Evolutionary conservation across 2,329 filamentous ascomycete species (phyloP), one percentile per base, ranked within the genome.

Genomic region (Madurella fahalii): DNA sequence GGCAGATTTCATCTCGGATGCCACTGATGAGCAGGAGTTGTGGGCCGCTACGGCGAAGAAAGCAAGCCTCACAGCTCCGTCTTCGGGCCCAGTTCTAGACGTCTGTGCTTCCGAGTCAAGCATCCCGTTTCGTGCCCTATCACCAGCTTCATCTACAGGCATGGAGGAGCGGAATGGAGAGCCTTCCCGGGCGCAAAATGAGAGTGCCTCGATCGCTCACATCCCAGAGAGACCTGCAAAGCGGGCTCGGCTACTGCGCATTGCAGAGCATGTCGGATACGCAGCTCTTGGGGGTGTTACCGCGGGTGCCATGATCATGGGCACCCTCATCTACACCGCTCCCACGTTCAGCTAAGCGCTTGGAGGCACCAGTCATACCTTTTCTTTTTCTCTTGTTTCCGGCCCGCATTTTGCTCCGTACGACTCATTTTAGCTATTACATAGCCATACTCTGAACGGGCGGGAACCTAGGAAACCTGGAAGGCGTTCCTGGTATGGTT

Each of bases 271-370:
- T 17, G 55, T 71, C 9, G 69, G 70, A 8, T 71, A 70, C 54
- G 69, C 69, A 2, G 71, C 71, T 2, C 63, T 73, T 1, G 72
- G 72, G 9, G 68, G 69, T 16, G 64, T 67, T 18, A 66, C 68
- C 8, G 66, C 67, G 11, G 69, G 70, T 9, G 65, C 69, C 1
- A 67, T 70, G 49, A 64, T 74, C 2, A 56, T 74, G 11, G 67
- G 68, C 1, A 68, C 70, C 1, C 62, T 74, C 12, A 69, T 73
- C 41, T 72, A 70, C 56, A 72, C 71, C 9, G 72, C 71, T 1
- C 72, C 71, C 0, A 64, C 65, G 3, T 68, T 73, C 40, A 55
- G 50, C 17, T 68, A 49, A 62, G 40, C 31, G 18, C 30, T 37
- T 50, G 17, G 9, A 7, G 45, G n/a, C 37, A 17, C 47, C n/a